Evolutionary conservation across 2,329 filamentous ascomycete species (phyloP).

Genomic region (Passalora sequoiae): DNA sequence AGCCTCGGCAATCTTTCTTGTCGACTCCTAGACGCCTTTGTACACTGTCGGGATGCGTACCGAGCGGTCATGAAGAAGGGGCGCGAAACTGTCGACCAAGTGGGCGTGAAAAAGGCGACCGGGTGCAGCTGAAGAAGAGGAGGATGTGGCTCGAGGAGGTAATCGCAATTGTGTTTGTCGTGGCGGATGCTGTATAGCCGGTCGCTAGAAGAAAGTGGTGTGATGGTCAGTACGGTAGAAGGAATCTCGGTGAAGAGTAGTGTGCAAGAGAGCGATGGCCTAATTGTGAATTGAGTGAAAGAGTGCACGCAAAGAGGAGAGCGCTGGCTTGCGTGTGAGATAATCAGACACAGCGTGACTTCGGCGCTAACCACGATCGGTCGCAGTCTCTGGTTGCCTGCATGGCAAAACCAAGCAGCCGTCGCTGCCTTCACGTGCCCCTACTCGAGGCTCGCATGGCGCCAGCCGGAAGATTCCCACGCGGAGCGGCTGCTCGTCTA

Average conservation of each 20-base stretch:
- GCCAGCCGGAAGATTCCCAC: too few relatives aligned
- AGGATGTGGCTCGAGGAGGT: background rate
- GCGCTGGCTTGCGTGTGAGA: too few relatives aligned
- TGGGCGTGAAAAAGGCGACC: background rate
- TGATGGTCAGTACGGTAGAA: background rate
- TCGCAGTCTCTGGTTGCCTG: too few relatives aligned
- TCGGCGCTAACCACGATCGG: too few relatives aligned
- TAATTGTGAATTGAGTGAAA: too few relatives aligned
- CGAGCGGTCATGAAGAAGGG: constrained; percentile 16
- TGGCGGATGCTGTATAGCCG: background rate
- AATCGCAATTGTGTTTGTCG: background rate
- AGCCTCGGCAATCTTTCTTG: background rate
- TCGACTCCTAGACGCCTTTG: constrained; percentile 6
- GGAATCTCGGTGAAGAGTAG: background rate
- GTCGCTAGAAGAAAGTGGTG: background rate
- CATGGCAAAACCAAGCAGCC: too few relatives aligned
- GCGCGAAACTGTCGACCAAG: constrained; percentile 9
- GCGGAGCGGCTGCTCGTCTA: too few relatives aligned
- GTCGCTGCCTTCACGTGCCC: too few relatives aligned
- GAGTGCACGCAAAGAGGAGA: background rate
- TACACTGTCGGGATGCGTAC: constrained; percentile 7
- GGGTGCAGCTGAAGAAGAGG: constrained; percentile 3
- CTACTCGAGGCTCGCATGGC: too few relatives aligned
- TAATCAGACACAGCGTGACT: too few relatives aligned
- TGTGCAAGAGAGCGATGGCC: background rate